phyloP scores from a whole-genome alignment of 2,329 filamentous ascomycete genomes.

The Phialophora expanda region DNA sequence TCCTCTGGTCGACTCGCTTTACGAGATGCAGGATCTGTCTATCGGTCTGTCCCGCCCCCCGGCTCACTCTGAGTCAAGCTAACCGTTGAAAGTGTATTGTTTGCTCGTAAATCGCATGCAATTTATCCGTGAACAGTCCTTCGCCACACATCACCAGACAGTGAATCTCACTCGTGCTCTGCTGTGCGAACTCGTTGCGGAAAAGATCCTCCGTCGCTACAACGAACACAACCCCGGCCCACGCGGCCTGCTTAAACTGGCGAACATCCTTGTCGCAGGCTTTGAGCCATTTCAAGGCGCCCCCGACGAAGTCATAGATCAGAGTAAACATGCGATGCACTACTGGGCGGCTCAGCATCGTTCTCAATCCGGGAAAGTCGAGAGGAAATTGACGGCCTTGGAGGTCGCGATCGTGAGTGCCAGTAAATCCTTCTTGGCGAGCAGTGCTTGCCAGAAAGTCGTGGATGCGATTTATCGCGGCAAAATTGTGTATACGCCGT shows the following conservation, averaged over 20 bases:
- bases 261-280: conserved; percentile 79
- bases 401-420: conserved; percentile 84
- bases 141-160: conserved; percentile 77
- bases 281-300: conserved; percentile 88
- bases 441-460: conserved; percentile 79
- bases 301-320: conserved; percentile 67
- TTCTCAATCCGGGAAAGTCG: conserved; percentile 45
- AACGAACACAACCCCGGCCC: conserved; percentile 76
- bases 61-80: not conserved
- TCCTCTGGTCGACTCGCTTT: conserved; percentile 82
- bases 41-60: conserved; percentile 58
- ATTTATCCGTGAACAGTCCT: conserved; percentile 77
- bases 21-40: conserved; percentile 78
- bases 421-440: conserved; percentile 77
- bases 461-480: conserved; percentile 83
- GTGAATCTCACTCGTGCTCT: conserved; percentile 78
- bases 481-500: conserved; percentile 80
- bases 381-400: conserved; percentile 73
- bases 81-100: conserved; percentile 68
- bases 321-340: conserved; percentile 56
- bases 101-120: conserved; percentile 80
- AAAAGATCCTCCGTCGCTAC: conserved; percentile 76
- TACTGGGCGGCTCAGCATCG: conserved; percentile 51
- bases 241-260: conserved; percentile 72
- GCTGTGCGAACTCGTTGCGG: conserved; percentile 79